phyloP scores from a whole-genome alignment of 345 rosid genomes.

The Zanthoxylum bungeanum region DNA sequence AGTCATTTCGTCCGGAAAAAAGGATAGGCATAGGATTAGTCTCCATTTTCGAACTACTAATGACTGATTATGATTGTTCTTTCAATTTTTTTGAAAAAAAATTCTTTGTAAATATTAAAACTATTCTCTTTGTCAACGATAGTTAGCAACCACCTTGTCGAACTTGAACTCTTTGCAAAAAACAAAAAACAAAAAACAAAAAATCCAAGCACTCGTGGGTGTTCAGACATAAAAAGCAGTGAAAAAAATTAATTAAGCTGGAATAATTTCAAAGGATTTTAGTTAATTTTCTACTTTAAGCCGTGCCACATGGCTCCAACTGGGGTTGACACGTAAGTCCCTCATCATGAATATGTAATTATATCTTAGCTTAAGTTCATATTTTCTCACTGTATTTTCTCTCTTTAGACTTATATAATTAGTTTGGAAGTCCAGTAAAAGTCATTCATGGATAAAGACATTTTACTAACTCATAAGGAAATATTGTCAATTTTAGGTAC shows the following conservation, averaged over 20 bases:
- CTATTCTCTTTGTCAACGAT: not conserved
- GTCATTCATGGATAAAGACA: constrained; percentile 37
- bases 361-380: not conserved
- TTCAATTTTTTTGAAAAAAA: not conserved
- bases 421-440: constrained; percentile 35
- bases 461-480: too few species aligned
- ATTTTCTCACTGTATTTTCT: not conserved
- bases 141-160: not conserved
- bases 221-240: not conserved
- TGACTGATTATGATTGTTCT: not conserved
- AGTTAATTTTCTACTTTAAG: not conserved
- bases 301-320: not conserved
- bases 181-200: too few species aligned
- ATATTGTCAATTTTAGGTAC: constrained; percentile 44
- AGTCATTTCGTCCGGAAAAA: constrained; percentile 12
- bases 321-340: constrained; percentile 7
- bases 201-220: too few species aligned
- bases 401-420: constrained; percentile 23
- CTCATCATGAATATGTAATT: constrained; percentile 35
- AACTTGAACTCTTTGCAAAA: constrained; percentile 19
- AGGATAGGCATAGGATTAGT: constrained; percentile 10
- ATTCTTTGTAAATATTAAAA: not conserved
- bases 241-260: too few species aligned
- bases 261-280: not conserved
- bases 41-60: constrained; percentile 8